Percentiles rank a stretch among this genome's conserved stretches.
phyloP scores from a whole-genome alignment of 805 yeast species.

The Tetrapisispora phaffii region DNA sequence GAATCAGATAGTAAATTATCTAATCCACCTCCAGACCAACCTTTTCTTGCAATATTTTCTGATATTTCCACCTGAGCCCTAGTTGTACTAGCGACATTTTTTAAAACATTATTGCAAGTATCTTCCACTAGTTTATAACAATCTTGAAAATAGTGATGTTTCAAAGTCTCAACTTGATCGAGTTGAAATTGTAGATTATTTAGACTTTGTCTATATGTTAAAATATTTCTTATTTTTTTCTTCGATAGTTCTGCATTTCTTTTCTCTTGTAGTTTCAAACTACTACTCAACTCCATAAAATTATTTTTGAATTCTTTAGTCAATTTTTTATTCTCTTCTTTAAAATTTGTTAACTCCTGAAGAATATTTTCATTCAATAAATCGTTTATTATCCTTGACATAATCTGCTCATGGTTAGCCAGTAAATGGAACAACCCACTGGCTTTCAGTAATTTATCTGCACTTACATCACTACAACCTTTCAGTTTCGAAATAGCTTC shows the following conservation, averaged over 20 bases:
- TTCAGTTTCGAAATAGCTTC: conserved; percentile 54
- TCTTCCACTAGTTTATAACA: conserved; percentile 53
- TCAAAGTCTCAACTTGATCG: conserved; percentile 68
- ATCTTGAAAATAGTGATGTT: conserved; percentile 63
- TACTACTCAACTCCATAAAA: conserved; percentile 42
- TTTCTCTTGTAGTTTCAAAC: conserved; percentile 49
- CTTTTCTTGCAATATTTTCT: conserved; percentile 73
- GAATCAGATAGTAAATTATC: conserved; percentile 56
- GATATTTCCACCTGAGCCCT: conserved; percentile 73
- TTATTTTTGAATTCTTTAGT: conserved; percentile 46
- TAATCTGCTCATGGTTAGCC: conserved; percentile 66
- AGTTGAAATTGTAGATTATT: conserved; percentile 60
- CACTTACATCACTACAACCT: conserved; percentile 44
- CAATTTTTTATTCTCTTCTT: conserved; percentile 34
- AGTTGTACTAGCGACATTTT: conserved; percentile 51
- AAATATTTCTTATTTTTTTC: conserved; percentile 51
- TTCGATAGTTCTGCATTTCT: conserved; percentile 51
- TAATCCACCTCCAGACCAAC: conserved; percentile 81
- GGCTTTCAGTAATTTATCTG: conserved; percentile 59
- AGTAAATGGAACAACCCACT: conserved; percentile 70
- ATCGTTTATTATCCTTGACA: conserved; percentile 47
- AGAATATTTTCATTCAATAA: conserved; percentile 47
- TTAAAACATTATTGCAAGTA: conserved; percentile 46
- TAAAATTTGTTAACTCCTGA: conserved; percentile 37
- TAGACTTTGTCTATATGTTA: conserved; percentile 58